Conservation (phyloP, 306 rosid species). For the Cucumis sativus region Cucumber_9930_V3 NC_026659.2:26456501-26457000, state of each 20-base stretch:
- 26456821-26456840: slow-evolving; percentile 21
- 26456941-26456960: not conserved
- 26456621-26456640: not conserved
- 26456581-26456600: not conserved
- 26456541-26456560: no score
- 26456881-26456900: no score
- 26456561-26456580: no score
- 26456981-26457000: slow-evolving; percentile 12
- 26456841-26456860: not conserved
- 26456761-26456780: slow-evolving; percentile 29
- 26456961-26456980: not conserved
- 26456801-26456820: slow-evolving; percentile 40
- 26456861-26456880: not conserved
- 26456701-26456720: slow-evolving; percentile 24
- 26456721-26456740: slow-evolving; percentile 14
- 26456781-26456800: slow-evolving; percentile 21
- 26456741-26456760: slow-evolving; percentile 40
- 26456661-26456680: not conserved
- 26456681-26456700: not conserved
- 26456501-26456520: no score
- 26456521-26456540: not conserved
- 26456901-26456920: slow-evolving; percentile 9
- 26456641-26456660: not conserved
- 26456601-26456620: not conserved
- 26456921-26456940: not conserved